These are phyloP conservation scores for Exsudoporus frostii DNA, from an alignment of 768 basidiomycete genomes.

Conservation along the genomic window DNA sequence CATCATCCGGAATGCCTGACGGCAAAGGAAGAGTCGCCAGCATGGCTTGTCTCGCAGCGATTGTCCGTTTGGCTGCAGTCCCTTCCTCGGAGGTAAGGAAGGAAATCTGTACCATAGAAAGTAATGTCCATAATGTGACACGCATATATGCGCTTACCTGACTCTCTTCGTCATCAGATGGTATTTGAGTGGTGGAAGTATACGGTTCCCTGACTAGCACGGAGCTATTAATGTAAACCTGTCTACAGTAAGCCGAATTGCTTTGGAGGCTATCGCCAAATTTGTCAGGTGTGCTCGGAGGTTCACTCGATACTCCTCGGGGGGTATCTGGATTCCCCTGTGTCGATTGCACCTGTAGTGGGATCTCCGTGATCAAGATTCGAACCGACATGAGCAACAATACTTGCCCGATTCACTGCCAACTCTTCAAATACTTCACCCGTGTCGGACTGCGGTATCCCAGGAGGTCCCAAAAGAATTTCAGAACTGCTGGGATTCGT, in stretches of 20 bases:
- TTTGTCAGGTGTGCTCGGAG: conserved; percentile 20
- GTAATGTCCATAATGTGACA: neutral
- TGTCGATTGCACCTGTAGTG: neutral
- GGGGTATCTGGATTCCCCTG: neutral
- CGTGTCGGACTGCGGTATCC: neutral
- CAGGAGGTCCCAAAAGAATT: neutral
- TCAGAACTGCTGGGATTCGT: conserved; percentile 6
- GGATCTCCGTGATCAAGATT: neutral
- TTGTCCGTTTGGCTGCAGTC: conserved; percentile 36
- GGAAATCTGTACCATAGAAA: conserved; percentile 1
- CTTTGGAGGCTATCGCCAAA: conserved; percentile 23
- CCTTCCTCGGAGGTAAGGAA: neutral
- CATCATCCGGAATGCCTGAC: conserved; percentile 57
- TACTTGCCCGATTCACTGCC: conserved; percentile 4
- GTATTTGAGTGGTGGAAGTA: neutral
- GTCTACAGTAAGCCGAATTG: conserved; percentile 26
- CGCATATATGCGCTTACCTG: conserved; percentile 23
- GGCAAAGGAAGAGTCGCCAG: conserved; percentile 65
- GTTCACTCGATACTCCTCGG: neutral
- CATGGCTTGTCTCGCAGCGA: conserved; percentile 52
- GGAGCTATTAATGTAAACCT: conserved; percentile 9
- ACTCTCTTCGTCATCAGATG: neutral
- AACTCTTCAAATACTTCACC: neutral
- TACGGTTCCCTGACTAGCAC: conserved; percentile 2
- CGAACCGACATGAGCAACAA: neutral